Evolutionary conservation across 2,329 filamentous ascomycete genomes (phyloP).

Genomic region (Verticillium zaregamsianum): DNA sequence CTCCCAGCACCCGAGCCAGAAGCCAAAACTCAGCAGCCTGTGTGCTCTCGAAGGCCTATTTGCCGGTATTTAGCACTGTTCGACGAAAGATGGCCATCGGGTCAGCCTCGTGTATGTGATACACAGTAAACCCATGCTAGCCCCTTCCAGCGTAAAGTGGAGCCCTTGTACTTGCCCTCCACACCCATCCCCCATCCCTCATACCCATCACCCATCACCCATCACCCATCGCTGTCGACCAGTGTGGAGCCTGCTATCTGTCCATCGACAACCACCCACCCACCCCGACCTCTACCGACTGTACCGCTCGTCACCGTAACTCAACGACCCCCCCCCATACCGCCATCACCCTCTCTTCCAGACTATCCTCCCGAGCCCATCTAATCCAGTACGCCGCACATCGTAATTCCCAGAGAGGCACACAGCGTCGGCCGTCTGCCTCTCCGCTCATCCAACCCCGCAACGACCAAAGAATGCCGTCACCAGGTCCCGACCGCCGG

Average conservation of each 20-base stretch:
- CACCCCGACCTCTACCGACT: not conserved
- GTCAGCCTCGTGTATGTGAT: not conserved
- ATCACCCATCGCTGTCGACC: not conserved
- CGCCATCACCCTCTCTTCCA: not conserved
- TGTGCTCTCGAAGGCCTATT: too few relatives aligned
- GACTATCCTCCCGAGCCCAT: not conserved
- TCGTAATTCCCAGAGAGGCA: not conserved
- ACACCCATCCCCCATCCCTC: not conserved
- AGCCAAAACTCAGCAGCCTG: too few relatives aligned
- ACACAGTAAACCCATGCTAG: not conserved
- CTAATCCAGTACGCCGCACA: not conserved
- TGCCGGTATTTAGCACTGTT: too few relatives aligned
- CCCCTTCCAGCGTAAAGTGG: not conserved
- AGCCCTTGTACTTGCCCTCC: not conserved
- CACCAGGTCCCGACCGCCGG: conserved; percentile 21
- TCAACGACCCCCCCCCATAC: not conserved
- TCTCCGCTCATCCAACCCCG: not conserved
- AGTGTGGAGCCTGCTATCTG: not conserved
- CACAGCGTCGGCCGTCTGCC: not conserved
- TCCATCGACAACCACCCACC: not conserved
- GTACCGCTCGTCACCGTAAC: not conserved
- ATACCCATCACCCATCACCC: not conserved
- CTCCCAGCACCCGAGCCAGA: too few relatives aligned
- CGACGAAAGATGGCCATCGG: not conserved
- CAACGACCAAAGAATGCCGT: conserved; percentile 12